A percentile compares a stretch with the other conserved stretches of the same genome.
phyloP scores from a whole-genome alignment of 2,329 filamentous ascomycete species.

The Torrubiellomyces zombiae region DNA sequence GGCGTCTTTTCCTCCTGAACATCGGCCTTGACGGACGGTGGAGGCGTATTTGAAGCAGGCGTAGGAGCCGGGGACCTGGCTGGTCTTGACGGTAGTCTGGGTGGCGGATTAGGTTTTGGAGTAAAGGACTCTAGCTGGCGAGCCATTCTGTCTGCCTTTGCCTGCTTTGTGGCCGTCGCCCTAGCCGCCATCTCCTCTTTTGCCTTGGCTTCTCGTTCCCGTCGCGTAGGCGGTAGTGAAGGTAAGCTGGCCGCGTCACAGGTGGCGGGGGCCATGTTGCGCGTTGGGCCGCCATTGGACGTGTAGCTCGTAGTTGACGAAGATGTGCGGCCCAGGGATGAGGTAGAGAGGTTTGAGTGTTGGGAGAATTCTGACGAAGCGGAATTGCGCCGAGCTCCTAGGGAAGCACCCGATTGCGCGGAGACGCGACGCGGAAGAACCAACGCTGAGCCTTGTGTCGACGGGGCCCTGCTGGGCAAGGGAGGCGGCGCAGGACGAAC shows the following conservation, averaged over 20 bases:
- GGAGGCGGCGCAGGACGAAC: slow-evolving; percentile 15
- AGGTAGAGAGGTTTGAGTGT: slow-evolving; percentile 33
- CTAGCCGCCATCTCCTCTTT: too few species aligned
- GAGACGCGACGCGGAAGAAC: slow-evolving; percentile 34
- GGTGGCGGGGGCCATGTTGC: slow-evolving; percentile 35
- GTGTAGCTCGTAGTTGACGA: slow-evolving; percentile 32
- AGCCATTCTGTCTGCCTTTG: too few species aligned
- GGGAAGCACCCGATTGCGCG: slow-evolving; percentile 18
- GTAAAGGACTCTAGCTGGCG: too few species aligned
- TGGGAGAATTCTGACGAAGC: slow-evolving; percentile 40
- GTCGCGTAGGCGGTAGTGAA: slow-evolving; percentile 35
- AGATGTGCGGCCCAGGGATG: slow-evolving; percentile 28
- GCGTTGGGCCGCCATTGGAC: slow-evolving; percentile 23
- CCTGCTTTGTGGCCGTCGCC: slow-evolving; percentile 4
- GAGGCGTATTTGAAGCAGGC: slow-evolving; percentile 3
- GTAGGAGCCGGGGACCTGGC: slow-evolving; percentile 13
- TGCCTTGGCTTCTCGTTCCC: slow-evolving; percentile 33
- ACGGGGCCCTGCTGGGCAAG: slow-evolving; percentile 14
- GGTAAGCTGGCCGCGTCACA: slow-evolving; percentile 41
- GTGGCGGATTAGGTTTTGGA: slow-evolving; percentile 26
- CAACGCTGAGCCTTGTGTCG: too few species aligned
- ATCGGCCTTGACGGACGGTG: slow-evolving; percentile 1
- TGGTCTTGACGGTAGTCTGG: slow-evolving; percentile 33
- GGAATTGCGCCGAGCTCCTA: slow-evolving; percentile 33
- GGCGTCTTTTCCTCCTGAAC: slow-evolving; percentile 2